Conservation (phyloP, 2,329 filamentous ascomycete species). For the Thyridium curvatum region DNA sequence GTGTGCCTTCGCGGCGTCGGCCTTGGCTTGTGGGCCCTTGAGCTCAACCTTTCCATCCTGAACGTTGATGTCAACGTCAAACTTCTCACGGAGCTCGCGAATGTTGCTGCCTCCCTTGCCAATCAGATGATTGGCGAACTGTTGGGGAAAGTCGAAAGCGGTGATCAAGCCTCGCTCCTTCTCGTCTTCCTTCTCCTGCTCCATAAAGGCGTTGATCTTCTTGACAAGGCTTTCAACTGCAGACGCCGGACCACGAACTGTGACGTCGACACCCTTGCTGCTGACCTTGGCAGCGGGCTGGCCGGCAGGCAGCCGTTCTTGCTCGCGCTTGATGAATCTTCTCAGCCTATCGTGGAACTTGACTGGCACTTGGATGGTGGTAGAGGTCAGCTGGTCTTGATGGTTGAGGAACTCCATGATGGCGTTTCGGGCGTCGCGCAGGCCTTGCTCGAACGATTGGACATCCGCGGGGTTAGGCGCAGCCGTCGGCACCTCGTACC, state of each 20-base stretch:
- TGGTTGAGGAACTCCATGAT: slow-evolving; percentile 51
- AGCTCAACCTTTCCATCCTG: slow-evolving; percentile 92
- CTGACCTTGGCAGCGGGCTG: slow-evolving; percentile 56
- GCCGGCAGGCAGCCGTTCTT: slow-evolving; percentile 47
- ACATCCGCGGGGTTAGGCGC: slow-evolving; percentile 45
- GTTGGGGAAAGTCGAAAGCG: slow-evolving; percentile 89
- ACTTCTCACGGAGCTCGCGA: slow-evolving; percentile 58
- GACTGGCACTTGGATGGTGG: slow-evolving; percentile 49
- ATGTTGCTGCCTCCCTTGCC: slow-evolving; percentile 64
- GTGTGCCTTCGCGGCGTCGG: slow-evolving; percentile 76
- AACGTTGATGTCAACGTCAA: slow-evolving; percentile 75
- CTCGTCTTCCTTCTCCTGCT: slow-evolving; percentile 86
- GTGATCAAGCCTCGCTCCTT: slow-evolving; percentile 85
- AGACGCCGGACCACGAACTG: slow-evolving; percentile 69
- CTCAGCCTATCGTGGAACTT: slow-evolving; percentile 59
- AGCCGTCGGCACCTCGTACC: slow-evolving; percentile 49
- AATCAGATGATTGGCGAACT: slow-evolving; percentile 81
- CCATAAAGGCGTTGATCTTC: slow-evolving; percentile 74
- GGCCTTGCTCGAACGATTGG: slow-evolving; percentile 45
- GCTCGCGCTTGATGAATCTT: slow-evolving; percentile 59
- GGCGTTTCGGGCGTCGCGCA: slow-evolving; percentile 50
- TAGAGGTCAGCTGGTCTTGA: slow-evolving; percentile 48
- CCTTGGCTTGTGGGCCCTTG: slow-evolving; percentile 92
- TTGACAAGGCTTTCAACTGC: slow-evolving; percentile 64
- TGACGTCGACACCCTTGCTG: slow-evolving; percentile 54